A percentile compares a stretch with the other conserved stretches of the same genome.
phyloP scores from a whole-genome alignment of 306 rosid species.

The Fragaria nilgerrensis region DNA sequence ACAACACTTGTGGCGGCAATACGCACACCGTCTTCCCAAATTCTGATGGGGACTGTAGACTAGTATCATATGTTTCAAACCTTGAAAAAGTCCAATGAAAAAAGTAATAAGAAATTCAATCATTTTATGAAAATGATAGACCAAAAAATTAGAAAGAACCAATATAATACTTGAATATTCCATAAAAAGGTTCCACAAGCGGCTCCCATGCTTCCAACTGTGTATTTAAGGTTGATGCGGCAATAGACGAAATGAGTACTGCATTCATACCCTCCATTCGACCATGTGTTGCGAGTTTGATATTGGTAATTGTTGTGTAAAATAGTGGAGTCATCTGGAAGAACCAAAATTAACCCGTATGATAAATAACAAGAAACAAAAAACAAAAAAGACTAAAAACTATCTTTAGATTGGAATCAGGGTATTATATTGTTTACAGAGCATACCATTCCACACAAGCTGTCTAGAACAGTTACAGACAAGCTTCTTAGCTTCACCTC shows the following conservation, averaged over 20 bases:
- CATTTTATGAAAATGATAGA: background rate
- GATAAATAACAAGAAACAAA: slow-evolving; percentile 2
- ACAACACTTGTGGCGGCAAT: slow-evolving; percentile 83
- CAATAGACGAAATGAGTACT: slow-evolving; percentile 86
- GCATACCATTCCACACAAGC: slow-evolving; percentile 86
- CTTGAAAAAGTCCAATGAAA: slow-evolving; percentile 41
- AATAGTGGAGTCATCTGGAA: slow-evolving; percentile 90
- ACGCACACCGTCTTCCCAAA: slow-evolving; percentile 80
- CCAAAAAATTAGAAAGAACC: slow-evolving; percentile 9
- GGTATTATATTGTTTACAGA: slow-evolving; percentile 5
- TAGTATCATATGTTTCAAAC: slow-evolving; percentile 85
- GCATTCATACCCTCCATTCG: slow-evolving; percentile 85
- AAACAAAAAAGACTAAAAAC: background rate
- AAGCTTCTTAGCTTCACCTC: slow-evolving; percentile 82
- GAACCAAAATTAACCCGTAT: slow-evolving; percentile 13
- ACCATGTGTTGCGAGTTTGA: slow-evolving; percentile 95
- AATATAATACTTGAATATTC: slow-evolving; percentile 81
- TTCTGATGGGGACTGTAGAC: slow-evolving; percentile 49
- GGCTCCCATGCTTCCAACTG: slow-evolving; percentile 99
- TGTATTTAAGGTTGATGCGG: slow-evolving; percentile 92
- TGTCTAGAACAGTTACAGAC: slow-evolving; percentile 88
- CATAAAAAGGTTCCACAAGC: slow-evolving; percentile 93
- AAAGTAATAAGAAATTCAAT: slow-evolving; percentile 17
- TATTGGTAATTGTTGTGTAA: slow-evolving; percentile 80
- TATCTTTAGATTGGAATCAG: slow-evolving; percentile 22